These are phyloP conservation scores for Elongisporangium undulatum DNA, from an alignment of 352 stramenopile genomes.

Conservation along the genomic window DNA sequence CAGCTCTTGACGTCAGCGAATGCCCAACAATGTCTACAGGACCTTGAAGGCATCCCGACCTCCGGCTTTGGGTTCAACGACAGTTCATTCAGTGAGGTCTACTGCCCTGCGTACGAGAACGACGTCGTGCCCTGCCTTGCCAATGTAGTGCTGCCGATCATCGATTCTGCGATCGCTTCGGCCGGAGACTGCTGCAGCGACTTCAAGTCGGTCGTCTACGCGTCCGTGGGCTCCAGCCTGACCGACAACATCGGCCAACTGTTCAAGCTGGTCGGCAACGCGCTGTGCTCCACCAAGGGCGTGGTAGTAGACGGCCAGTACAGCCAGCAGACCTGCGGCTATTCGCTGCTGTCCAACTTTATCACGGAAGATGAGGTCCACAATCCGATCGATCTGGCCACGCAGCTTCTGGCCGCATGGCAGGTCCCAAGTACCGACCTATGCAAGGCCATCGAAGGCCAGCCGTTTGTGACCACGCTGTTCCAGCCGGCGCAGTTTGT, in stretches of 20 bases:
- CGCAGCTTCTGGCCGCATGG: neutral
- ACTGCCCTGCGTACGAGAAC: constrained; percentile 2
- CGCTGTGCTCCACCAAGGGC: constrained; percentile 2
- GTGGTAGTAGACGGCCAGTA: neutral
- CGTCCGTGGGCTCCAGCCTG: neutral
- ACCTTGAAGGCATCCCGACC: neutral
- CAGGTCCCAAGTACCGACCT: neutral
- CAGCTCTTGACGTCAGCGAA: neutral
- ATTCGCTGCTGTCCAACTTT: constrained; percentile 4
- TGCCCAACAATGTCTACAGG: constrained; percentile 1
- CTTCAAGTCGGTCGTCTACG: neutral
- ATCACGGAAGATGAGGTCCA: neutral
- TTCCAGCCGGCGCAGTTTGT: neutral
- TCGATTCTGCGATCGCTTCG: neutral
- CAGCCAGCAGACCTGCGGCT: constrained; percentile 5
- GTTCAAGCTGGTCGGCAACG: constrained; percentile 2
- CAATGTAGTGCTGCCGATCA: constrained; percentile 1
- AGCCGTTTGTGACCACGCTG: constrained; percentile 2
- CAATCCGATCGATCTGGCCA: neutral
- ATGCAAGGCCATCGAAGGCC: neutral
- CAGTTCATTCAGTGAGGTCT: constrained; percentile 1
- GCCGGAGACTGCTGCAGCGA: constrained; percentile 3
- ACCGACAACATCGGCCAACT: neutral
- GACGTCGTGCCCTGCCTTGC: constrained; percentile 4
- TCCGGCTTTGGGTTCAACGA: neutral